A percentile compares a stretch with the other conserved stretches of the same genome.
Conservation (phyloP, 176 grass and related monocot genomes). For the Elaeis guineensis region DNA sequence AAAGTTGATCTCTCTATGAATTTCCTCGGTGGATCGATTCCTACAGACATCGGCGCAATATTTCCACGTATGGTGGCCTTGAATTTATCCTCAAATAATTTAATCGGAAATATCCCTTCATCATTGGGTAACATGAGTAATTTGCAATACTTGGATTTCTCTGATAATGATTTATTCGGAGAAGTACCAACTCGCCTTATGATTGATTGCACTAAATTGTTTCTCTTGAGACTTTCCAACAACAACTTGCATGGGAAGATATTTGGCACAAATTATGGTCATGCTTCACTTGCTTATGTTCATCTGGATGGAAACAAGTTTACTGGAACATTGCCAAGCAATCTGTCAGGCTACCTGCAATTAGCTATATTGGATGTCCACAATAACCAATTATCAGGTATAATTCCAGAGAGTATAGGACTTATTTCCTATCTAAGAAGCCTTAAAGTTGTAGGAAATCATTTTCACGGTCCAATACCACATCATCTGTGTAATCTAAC, state of each 20-base stretch:
- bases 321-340: neutral
- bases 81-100: slow-evolving; percentile 13
- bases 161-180: slow-evolving; percentile 23
- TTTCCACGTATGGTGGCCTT: neutral
- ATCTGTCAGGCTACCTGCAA: neutral
- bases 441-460: slow-evolving; percentile 7
- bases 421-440: neutral
- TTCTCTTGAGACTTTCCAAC: neutral
- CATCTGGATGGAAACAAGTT: slow-evolving; percentile 13
- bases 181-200: slow-evolving; percentile 8
- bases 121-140: no score
- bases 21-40: neutral
- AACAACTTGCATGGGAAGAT: slow-evolving; percentile 13
- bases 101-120: slow-evolving; percentile 18
- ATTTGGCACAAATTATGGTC: neutral
- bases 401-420: no score
- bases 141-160: neutral
- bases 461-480: slow-evolving; percentile 2
- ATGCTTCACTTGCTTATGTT: neutral
- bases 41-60: slow-evolving; percentile 8
- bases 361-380: no score
- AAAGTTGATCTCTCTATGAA: slow-evolving; percentile 18
- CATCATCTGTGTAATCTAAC: neutral
- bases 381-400: no score
- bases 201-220: neutral